Evolutionary conservation across 352 stramenopile genomes (phyloP), one percentile per base, ranked within the genome.

Genomic region (Phytopythium ostracodes): DNA sequence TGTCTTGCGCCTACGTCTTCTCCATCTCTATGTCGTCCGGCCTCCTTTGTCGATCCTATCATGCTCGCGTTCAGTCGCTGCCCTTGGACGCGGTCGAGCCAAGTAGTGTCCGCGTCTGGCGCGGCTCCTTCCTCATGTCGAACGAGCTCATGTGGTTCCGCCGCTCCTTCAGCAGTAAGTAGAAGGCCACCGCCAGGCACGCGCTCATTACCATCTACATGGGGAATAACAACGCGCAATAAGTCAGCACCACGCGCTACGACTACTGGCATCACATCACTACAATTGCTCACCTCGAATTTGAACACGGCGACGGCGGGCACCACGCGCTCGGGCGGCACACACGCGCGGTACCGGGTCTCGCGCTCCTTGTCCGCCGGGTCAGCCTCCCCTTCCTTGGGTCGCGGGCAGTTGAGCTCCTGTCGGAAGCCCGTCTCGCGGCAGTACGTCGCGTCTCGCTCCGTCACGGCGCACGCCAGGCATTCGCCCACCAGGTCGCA

Each of bases 141-240:
- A 94, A 92, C 17, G 77, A 76, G 63, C 81, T 94, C 77, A 92
- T 62, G 72, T 94, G 77, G 5, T 92, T 94, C 24, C 72, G 66
- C 46, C 84, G 77, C 63, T 94, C 85, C 59, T 77, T 76, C 56
- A 71, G 63, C 25, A 94, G 56, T 22, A 89, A 46, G 35, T 69
- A 54, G 11, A 86, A 75, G 7, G 83, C 76, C n/a, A 70, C 65
- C 3, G 62, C 65, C 2, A 94, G 54, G 7, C 84, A 20, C 10
- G 64, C 66, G 1, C 64, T 54, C 81, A 94, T 91, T 38, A 77
- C 51, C 27, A 82, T 57, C 85, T 94, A 55, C 25, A 60, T 17
- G 22, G n/a, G 0, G n/a, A 47, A 59, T 25, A 59, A 29, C 35
- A 59, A 29, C 33, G 14, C 33, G 7, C 10, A 35, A 50, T 59